phyloP scores from a whole-genome alignment of 768 basidiomycete genomes.

The Sutorius australiensis region DNA sequence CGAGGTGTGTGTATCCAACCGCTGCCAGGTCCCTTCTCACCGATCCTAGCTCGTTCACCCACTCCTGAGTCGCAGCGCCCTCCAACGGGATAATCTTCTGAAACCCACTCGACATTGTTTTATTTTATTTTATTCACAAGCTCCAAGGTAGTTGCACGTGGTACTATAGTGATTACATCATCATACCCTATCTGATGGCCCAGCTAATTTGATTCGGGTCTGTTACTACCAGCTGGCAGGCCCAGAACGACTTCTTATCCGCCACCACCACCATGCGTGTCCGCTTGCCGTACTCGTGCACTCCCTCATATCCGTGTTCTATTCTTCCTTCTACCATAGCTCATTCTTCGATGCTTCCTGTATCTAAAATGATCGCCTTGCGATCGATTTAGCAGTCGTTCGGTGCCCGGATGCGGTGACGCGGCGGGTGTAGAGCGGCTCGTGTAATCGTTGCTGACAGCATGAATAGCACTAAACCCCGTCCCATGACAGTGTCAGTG shows the following conservation, averaged over 20 bases:
- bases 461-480: background rate
- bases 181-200: constrained; percentile 21
- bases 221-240: constrained; percentile 9
- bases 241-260: constrained; percentile 4
- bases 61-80: background rate
- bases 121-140: constrained; percentile 4
- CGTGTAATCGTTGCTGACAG: constrained; percentile 1
- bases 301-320: constrained; percentile 18
- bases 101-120: background rate
- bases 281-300: constrained; percentile 2
- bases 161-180: constrained; percentile 26
- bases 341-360: constrained; percentile 5
- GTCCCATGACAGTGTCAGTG: background rate
- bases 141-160: constrained; percentile 17
- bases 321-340: background rate
- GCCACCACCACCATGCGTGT: background rate
- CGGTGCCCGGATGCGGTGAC: constrained; percentile 1
- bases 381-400: background rate
- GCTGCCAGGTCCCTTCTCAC: background rate
- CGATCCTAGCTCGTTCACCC: background rate
- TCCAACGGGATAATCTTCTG: background rate
- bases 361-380: background rate
- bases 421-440: constrained; percentile 16
- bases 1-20: background rate
- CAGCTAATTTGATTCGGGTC: constrained; percentile 13